Conservation (phyloP, 352 stramenopile species). For the Phytopythium mirpurense region DNA sequence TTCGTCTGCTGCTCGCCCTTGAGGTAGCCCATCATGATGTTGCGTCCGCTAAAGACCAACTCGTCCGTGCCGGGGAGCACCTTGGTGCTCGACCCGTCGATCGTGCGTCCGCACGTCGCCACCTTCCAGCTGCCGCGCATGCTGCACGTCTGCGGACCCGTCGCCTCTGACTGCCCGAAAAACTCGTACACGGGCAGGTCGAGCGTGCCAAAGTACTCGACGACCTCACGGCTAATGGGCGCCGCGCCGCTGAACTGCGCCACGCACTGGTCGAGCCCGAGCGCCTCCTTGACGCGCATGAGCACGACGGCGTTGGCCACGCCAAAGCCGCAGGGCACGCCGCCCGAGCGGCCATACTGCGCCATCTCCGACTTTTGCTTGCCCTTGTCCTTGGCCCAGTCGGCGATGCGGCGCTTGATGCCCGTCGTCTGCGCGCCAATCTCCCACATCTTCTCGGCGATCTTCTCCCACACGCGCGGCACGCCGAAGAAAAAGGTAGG, state of each 20-base stretch:
- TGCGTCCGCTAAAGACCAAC: slow-evolving; percentile 74
- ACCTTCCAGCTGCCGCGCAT: slow-evolving; percentile 89
- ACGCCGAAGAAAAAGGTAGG: slow-evolving; percentile 90
- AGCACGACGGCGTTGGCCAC: slow-evolving; percentile 87
- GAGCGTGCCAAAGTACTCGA: slow-evolving; percentile 94
- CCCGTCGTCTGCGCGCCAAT: slow-evolving; percentile 82
- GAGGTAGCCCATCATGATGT: slow-evolving; percentile 90
- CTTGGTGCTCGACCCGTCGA: slow-evolving; percentile 63
- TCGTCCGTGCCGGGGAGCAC: slow-evolving; percentile 59
- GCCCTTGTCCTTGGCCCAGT: slow-evolving; percentile 88
- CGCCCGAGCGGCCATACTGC: slow-evolving; percentile 85
- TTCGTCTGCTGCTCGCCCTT: slow-evolving; percentile 76
- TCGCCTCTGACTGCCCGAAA: slow-evolving; percentile 91
- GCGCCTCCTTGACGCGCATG: slow-evolving; percentile 81
- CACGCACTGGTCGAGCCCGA: slow-evolving; percentile 89
- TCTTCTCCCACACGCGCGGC: slow-evolving; percentile 91
- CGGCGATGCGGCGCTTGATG: slow-evolving; percentile 90
- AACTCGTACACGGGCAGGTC: slow-evolving; percentile 94
- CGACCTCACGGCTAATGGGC: slow-evolving; percentile 90
- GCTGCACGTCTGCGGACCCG: slow-evolving; percentile 75
- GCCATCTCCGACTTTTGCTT: slow-evolving; percentile 68
- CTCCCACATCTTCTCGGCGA: slow-evolving; percentile 88
- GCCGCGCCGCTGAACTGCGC: slow-evolving; percentile 79
- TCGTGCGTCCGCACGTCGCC: slow-evolving; percentile 69
- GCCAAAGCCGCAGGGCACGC: slow-evolving; percentile 84